Conservation (phyloP, 2,329 filamentous ascomycete species). For the Leptographium galeiforme region DNA sequence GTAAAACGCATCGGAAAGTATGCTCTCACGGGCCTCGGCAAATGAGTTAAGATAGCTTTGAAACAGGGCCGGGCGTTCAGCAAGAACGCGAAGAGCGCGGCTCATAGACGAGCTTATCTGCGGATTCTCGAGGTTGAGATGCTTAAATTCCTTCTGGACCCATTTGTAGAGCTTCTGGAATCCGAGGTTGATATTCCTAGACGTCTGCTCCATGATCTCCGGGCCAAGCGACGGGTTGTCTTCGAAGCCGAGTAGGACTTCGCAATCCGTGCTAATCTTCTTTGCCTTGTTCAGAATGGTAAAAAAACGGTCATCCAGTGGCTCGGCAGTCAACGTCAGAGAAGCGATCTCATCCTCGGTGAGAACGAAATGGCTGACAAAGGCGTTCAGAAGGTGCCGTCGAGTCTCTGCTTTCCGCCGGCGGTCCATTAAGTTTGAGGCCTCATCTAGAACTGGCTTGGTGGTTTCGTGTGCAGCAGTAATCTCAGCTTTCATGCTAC, state of each 20-base stretch:
- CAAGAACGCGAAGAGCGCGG: slow-evolving; percentile 70
- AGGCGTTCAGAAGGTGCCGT: slow-evolving; percentile 62
- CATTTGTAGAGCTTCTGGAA: slow-evolving; percentile 95
- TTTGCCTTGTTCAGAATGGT: slow-evolving; percentile 64
- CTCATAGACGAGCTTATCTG: slow-evolving; percentile 80
- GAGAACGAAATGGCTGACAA: slow-evolving; percentile 72
- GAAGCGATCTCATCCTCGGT: slow-evolving; percentile 66
- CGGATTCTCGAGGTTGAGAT: slow-evolving; percentile 82
- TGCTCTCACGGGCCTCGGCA: slow-evolving; percentile 74
- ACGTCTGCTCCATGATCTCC: slow-evolving; percentile 84
- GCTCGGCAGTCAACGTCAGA: slow-evolving; percentile 65
- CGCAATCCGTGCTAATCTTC: slow-evolving; percentile 76
- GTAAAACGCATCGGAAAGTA: slow-evolving; percentile 81
- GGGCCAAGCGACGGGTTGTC: slow-evolving; percentile 80
- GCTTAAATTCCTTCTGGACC: slow-evolving; percentile 88
- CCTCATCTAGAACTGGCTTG: slow-evolving; percentile 61
- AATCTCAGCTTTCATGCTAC: slow-evolving; percentile 68
- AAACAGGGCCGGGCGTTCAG: slow-evolving; percentile 80
- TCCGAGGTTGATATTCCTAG: slow-evolving; percentile 71
- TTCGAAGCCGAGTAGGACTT: slow-evolving; percentile 79
- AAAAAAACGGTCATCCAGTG: slow-evolving; percentile 80
- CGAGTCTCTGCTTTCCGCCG: slow-evolving; percentile 65
- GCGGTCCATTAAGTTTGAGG: slow-evolving; percentile 57
- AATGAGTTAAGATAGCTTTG: slow-evolving; percentile 90
- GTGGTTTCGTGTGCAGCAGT: slow-evolving; percentile 63